Conservation (phyloP, 331 rosid genomes). For the Quercus lobata region DNA sequence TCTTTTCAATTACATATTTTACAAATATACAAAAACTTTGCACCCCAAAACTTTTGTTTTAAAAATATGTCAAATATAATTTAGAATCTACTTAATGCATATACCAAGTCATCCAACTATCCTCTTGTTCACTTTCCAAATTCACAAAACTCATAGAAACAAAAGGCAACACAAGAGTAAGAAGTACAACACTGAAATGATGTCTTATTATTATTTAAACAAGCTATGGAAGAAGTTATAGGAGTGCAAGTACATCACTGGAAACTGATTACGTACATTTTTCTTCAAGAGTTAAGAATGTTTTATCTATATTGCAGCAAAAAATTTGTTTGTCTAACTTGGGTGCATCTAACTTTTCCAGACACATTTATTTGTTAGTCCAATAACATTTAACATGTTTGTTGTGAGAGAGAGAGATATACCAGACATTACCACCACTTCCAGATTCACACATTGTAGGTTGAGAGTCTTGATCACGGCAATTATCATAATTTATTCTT, state of each 20-base stretch:
- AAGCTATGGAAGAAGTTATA: not conserved
- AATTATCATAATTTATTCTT: constrained; percentile 29
- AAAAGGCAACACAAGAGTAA: not conserved
- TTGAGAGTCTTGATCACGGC: constrained; percentile 35
- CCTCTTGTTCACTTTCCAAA: not conserved
- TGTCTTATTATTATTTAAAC: not conserved
- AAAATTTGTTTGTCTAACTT: not conserved
- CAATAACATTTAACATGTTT: not conserved
- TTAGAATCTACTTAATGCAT: constrained; percentile 1
- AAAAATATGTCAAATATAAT: not conserved
- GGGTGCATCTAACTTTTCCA: not conserved
- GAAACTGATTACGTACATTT: not conserved
- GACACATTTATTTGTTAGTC: not conserved
- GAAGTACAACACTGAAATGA: not conserved
- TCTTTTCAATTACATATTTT: not conserved
- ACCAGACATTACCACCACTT: constrained; percentile 59
- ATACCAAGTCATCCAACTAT: constrained; percentile 12
- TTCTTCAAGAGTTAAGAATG: constrained; percentile 8
- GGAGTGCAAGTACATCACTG: not conserved
- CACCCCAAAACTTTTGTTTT: not conserved
- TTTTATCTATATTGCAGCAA: not conserved
- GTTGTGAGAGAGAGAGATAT: constrained; percentile 2
- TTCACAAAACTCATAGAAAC: not conserved
- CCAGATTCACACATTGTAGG: constrained; percentile 40
- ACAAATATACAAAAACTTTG: not conserved